Percentiles rank a stretch among this genome's conserved stretches.
phyloP scores from a whole-genome alignment of 1,284 basidiomycete species.

The Microbotryomycetes sp. region DNA sequence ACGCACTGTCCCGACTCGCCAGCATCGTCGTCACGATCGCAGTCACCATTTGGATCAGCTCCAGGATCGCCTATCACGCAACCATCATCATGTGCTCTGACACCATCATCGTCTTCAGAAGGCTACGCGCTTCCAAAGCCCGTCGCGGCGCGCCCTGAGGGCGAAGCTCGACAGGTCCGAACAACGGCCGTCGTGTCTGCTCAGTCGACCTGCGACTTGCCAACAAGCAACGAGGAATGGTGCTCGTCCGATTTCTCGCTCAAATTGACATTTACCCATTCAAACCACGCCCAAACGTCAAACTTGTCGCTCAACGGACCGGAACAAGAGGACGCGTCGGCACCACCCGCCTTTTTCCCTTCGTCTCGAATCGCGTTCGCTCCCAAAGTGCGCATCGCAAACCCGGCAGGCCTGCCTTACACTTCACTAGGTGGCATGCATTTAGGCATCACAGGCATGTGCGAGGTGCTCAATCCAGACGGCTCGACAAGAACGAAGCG shows the following conservation, averaged over 20 bases:
- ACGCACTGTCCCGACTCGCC: slow-evolving; percentile 1
- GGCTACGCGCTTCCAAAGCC: neutral
- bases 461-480: slow-evolving; percentile 34
- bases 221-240: slow-evolving; percentile 19
- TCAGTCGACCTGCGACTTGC: neutral
- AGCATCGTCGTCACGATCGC: neutral
- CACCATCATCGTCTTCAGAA: neutral
- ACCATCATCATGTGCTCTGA: neutral
- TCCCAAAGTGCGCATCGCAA: slow-evolving; percentile 36
- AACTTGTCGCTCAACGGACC: neutral
- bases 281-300: neutral
- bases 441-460: slow-evolving; percentile 40
- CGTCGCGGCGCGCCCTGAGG: neutral
- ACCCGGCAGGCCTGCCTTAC: slow-evolving; percentile 28
- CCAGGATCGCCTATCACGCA: neutral
- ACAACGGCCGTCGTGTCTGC: neutral
- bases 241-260: slow-evolving; percentile 28
- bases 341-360: slow-evolving; percentile 41
- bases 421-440: slow-evolving; percentile 38
- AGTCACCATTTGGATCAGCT: neutral
- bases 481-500: slow-evolving; percentile 35
- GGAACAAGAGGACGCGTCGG: slow-evolving; percentile 11
- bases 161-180: neutral
- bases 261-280: slow-evolving; percentile 28
- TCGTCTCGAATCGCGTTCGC: slow-evolving; percentile 39